These are phyloP conservation scores for Clonostachys rosea DNA, from an alignment of 2,329 filamentous ascomycete genomes.

Conservation along the genomic window DNA sequence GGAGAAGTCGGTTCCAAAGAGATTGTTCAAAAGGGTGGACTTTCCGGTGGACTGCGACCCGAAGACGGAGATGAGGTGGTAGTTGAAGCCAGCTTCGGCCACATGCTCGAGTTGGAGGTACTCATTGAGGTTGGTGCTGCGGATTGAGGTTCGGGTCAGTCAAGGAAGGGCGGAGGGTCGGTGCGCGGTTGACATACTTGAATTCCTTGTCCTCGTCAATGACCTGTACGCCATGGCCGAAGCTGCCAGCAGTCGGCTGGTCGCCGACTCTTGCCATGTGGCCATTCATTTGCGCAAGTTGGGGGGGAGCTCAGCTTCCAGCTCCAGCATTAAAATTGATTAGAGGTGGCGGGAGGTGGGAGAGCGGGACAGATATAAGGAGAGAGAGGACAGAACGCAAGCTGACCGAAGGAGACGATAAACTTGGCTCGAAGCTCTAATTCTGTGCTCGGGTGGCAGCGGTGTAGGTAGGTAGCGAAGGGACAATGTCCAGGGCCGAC, in stretches of 20 bases:
- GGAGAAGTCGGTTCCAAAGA: slow-evolving; percentile 93
- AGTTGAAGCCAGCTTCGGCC: slow-evolving; percentile 92
- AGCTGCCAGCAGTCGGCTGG: slow-evolving; percentile 59
- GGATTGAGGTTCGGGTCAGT: neutral
- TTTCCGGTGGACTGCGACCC: slow-evolving; percentile 98
- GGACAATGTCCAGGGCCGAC: no score
- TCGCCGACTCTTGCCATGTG: slow-evolving; percentile 74
- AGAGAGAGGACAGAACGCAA: no score
- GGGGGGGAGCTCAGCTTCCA: no score
- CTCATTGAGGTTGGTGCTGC: slow-evolving; percentile 68
- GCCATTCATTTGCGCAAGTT: slow-evolving; percentile 57
- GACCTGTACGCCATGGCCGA: slow-evolving; percentile 93
- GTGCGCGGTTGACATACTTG: slow-evolving; percentile 60
- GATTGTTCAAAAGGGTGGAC: slow-evolving; percentile 90
- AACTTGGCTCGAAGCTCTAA: no score
- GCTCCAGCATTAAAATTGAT: no score
- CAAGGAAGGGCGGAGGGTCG: slow-evolving; percentile 1
- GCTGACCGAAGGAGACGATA: no score
- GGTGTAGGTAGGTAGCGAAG: no score
- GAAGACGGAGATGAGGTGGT: slow-evolving; percentile 98
- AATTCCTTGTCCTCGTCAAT: slow-evolving; percentile 91
- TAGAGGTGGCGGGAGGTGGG: no score
- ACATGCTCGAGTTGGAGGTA: slow-evolving; percentile 80
- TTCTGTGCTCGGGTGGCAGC: no score
- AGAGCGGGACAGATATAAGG: no score